Percentiles rank a stretch among this genome's conserved stretches.
Conservation (phyloP, 2,329 filamentous ascomycete genomes). For the Plectosphaerella sp. region DNA sequence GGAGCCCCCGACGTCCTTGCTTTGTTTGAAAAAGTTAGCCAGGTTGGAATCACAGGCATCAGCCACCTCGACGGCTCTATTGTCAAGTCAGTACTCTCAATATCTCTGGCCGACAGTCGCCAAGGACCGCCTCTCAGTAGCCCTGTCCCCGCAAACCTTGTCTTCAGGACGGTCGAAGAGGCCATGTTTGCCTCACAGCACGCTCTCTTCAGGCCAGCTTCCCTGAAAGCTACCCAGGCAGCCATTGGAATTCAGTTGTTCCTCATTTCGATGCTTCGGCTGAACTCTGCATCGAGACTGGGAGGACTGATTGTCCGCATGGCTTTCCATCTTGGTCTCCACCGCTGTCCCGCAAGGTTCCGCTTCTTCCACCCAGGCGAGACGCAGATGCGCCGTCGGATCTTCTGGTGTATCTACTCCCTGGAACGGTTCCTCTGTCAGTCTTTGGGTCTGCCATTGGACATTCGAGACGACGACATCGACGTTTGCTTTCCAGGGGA, state of each 20-base stretch:
- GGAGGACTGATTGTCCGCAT: slow-evolving; percentile 51
- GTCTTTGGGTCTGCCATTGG: slow-evolving; percentile 49
- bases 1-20: slow-evolving; percentile 47
- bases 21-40: slow-evolving; percentile 37
- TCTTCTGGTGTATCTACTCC: slow-evolving; percentile 55
- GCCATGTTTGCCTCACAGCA: slow-evolving; percentile 44
- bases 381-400: slow-evolving; percentile 40
- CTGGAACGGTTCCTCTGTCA: slow-evolving; percentile 52
- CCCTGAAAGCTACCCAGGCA: slow-evolving; percentile 43
- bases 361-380: slow-evolving; percentile 43
- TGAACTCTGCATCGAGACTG: slow-evolving; percentile 52
- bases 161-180: slow-evolving; percentile 44
- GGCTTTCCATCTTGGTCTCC: slow-evolving; percentile 53
- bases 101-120: slow-evolving; percentile 47
- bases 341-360: slow-evolving; percentile 50
- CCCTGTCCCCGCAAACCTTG: slow-evolving; percentile 34
- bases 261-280: slow-evolving; percentile 48
- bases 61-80: slow-evolving; percentile 33
- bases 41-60: slow-evolving; percentile 21
- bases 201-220: slow-evolving; percentile 40
- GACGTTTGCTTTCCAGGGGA: slow-evolving; percentile 51
- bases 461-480: slow-evolving; percentile 51
- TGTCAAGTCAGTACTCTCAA: slow-evolving; percentile 45
- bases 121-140: slow-evolving; percentile 25
- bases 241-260: slow-evolving; percentile 50